Evolutionary conservation across 345 rosid species (phyloP).

Genomic region (Carallia brachiata): DNA sequence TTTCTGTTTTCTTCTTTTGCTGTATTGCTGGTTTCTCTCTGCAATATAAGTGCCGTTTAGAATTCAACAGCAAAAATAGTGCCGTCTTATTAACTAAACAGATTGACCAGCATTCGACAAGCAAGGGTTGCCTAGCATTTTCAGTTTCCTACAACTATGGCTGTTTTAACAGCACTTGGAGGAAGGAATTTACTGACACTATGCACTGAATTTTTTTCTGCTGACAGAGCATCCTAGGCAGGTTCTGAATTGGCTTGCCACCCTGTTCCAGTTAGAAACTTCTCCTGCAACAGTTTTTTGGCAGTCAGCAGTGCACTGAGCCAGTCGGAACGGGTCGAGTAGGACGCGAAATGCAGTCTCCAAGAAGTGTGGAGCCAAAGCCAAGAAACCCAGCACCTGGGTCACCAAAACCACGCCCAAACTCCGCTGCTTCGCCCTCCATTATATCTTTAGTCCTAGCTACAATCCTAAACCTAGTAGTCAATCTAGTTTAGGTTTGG

Average conservation of each 20-base stretch:
- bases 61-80: no score
- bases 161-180: neutral
- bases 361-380: slow-evolving; percentile 10
- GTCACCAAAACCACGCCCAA: neutral
- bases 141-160: no score
- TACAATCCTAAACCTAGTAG: no score
- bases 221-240: slow-evolving; percentile 20
- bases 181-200: neutral
- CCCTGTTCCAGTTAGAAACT: slow-evolving; percentile 17
- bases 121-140: no score
- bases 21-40: no score
- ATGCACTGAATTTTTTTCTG: neutral
- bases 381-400: neutral
- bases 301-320: slow-evolving; percentile 33
- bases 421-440: slow-evolving; percentile 12
- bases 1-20: no score
- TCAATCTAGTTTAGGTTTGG: no score
- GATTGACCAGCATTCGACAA: no score
- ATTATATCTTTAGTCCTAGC: neutral
- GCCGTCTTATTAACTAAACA: no score
- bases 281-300: slow-evolving; percentile 28
- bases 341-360: slow-evolving; percentile 37
- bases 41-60: no score
- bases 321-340: slow-evolving; percentile 34
- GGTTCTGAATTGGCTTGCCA: slow-evolving; percentile 33